Base-by-base conservation (phyloP, 2,329 filamentous ascomycete species). In the Pseudogymnoascus sp. region DNA sequence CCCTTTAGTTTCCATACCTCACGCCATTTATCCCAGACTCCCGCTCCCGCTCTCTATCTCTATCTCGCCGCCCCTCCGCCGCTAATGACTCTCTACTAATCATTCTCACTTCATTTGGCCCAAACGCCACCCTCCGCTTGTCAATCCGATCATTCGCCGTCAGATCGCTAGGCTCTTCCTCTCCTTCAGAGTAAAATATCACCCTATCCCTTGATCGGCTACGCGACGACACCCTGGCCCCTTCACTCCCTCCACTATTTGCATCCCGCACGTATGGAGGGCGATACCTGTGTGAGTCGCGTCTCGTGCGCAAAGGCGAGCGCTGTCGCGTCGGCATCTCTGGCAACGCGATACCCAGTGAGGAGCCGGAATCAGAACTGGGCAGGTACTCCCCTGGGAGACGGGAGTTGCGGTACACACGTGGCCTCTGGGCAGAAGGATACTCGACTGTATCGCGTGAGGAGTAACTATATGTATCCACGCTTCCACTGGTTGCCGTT, bases 111-210 rank as follows among this genome's bases (percentile, higher is more conserved):
- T 33, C n/a, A 12, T 53, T 33, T 20, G 28, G 47, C 47, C 47
- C 28, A 53, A 53, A 53, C 15, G 47, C 47, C 28, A 53, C 47
- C 15, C 47, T 33, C 11, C 47, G 47, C 15, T 53, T 53, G n/a
- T 53, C n/a, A 53, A 58, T 58, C 37, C 35, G 20, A 39, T 58
- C 57, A 30, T 58, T 58, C 8, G 57, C 57, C 14, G 57, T 58
- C 20, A 58, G 14, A 38, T 58, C 57, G 8, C 35, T 37, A 12
- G 57, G 57, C 35, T 58, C 57, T 11, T 25, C 57, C 11, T 58
- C 57, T n/a, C 35, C 35, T 20, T 39, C 57, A 2, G 18, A 58
- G 57, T 25, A 58, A 25, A 58, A 39, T 25, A 38, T 33, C 18
- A n/a, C 57, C 35, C 33, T 58, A 30, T 39, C 35, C 8, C 57